phyloP scores from a whole-genome alignment of 164 flowering plant species.

The Akebia trifoliata region DNA sequence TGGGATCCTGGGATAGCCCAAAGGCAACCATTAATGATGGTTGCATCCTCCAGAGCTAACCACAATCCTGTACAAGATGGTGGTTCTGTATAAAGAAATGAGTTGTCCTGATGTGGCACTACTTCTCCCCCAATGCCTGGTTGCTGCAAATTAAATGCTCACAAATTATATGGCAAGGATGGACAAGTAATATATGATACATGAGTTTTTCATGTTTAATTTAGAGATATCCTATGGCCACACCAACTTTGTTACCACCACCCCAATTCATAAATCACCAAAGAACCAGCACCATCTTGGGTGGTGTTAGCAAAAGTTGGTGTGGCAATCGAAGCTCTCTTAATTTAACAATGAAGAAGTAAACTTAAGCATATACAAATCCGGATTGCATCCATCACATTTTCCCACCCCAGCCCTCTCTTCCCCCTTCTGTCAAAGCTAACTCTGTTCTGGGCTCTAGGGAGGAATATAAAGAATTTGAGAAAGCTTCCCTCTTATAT shows the following conservation, averaged over 20 bases:
- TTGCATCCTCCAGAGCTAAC: constrained; percentile 96
- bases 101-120: constrained; percentile 95
- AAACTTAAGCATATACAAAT: neutral
- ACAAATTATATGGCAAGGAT: constrained; percentile 4
- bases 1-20: constrained; percentile 99
- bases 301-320: no score
- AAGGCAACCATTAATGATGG: constrained; percentile 73
- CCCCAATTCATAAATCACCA: no score
- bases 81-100: constrained; percentile 86
- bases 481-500: no score
- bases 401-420: no score
- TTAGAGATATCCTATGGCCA: neutral
- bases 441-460: no score
- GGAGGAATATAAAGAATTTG: no score
- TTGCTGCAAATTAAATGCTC: constrained; percentile 57
- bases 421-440: no score
- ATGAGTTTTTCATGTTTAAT: neutral
- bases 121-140: constrained; percentile 99
- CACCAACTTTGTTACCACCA: neutral
- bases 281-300: no score
- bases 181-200: neutral
- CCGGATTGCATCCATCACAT: neutral
- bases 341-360: neutral
- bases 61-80: constrained; percentile 87
- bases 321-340: neutral